Evolutionary conservation across 139 green algal species (phyloP), one percentile per base, ranked within the genome.

Genomic region (Picochlorum sp.): DNA sequence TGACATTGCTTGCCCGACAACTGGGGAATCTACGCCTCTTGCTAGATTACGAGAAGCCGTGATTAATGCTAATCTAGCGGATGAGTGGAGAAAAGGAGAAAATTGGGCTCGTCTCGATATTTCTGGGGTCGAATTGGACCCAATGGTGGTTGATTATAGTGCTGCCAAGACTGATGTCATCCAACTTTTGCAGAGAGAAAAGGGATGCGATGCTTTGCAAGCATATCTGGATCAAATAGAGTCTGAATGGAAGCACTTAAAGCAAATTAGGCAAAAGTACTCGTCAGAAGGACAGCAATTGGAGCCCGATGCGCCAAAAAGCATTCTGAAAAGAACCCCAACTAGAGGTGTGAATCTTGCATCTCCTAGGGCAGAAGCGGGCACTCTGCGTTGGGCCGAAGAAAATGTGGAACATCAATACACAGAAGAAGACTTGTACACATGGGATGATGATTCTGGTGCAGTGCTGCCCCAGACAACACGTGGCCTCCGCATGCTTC

Each of bases 201-300:
- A 56, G 1, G 57, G 57, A 0, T 52, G 64, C 7, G 22, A 40
- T 12, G 51, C 71, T 25, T 12, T n/a, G 24, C 12, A 55, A 53
- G 29, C 36, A 0, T 31, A 49, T 24, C 10, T 65, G n/a, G 18
- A 7, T 5, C 36, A 59, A 14, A 47, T 77, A 52, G 50, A 70
- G 14, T 18, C 9, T 5, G 69, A 77, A 54, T 77, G 69, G 69
- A 51, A 58, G 24, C 69, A 67, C 30, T 44, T 77, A 29, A 67
- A 63, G 33, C 18, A 25, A 28, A 18, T 77, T 36, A 57, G 69
- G 28, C 57, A 63, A 53, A 61, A 57, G 37, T 60, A 55, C 32
- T 18, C 10, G 12, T 45, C 12, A 18, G 33, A 45, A 0, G 12
- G 16, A 30, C 14, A 20, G 18, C 20, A 29, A 18, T 14, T 29